phyloP scores from a whole-genome alignment of 192 early-diverging fungal genomes.

The Podochytrium sp. region DNA sequence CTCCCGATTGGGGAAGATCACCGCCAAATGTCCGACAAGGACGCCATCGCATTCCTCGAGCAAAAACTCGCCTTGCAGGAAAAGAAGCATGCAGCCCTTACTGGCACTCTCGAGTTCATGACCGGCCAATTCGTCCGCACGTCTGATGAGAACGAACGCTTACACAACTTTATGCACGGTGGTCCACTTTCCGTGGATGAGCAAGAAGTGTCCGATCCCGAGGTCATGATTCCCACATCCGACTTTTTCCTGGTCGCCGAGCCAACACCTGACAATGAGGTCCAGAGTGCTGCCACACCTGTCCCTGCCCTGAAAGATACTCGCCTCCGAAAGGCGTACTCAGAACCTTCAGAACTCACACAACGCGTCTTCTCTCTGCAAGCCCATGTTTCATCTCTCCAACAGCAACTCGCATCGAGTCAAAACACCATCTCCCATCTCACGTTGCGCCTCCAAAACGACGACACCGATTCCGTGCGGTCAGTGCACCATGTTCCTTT shows the following conservation, averaged over 20 bases:
- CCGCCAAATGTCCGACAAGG: no score
- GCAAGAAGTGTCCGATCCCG: no score
- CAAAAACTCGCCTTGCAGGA: not conserved
- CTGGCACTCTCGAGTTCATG: not conserved
- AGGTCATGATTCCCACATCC: no score
- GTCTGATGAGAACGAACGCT: not conserved
- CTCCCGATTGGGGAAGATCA: no score
- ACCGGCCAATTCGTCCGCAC: not conserved
- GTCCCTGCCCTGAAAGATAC: no score
- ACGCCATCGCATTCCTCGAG: not conserved
- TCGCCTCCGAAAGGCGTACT: no score
- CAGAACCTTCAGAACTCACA: no score
- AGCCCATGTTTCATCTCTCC: not conserved
- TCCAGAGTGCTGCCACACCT: no score
- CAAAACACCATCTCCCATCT: not conserved
- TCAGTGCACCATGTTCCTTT: not conserved
- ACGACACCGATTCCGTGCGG: not conserved
- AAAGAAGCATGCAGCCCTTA: not conserved
- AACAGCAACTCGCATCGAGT: not conserved
- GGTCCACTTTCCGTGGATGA: no score
- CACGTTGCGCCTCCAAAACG: not conserved
- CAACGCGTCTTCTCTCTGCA: not conserved
- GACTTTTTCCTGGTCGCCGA: no score
- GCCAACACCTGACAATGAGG: no score
- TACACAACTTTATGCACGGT: no score